These are phyloP conservation scores for Auxenochlorella pyrenoidosa DNA, from an alignment of 139 green algal species.

Conservation along the genomic window DNA sequence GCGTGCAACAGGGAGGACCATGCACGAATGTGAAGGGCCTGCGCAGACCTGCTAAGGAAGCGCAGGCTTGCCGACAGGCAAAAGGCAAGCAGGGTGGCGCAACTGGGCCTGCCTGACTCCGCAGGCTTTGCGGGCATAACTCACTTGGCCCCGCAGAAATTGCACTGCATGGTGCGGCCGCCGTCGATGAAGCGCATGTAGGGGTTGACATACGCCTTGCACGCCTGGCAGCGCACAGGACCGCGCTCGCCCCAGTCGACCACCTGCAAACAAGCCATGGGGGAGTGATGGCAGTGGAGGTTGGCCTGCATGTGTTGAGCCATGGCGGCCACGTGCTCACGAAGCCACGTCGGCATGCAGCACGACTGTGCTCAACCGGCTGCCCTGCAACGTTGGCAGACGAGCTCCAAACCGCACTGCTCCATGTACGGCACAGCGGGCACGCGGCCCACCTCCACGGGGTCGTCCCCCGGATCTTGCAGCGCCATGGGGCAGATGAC, in stretches of 20 bases:
- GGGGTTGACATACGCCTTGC: constrained; percentile 94
- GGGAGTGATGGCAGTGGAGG: neutral
- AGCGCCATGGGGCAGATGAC: constrained; percentile 88
- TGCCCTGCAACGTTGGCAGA: too few relatives aligned
- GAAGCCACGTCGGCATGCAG: too few relatives aligned
- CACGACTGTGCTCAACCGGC: neutral
- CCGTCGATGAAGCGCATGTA: constrained; percentile 79
- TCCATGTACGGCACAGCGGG: too few relatives aligned
- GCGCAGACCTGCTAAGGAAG: neutral
- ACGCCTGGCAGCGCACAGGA: constrained; percentile 82
- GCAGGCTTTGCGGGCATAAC: neutral
- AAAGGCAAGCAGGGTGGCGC: too few relatives aligned
- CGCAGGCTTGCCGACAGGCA: neutral
- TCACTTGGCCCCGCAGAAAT: constrained; percentile 72
- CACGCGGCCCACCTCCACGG: constrained; percentile 72
- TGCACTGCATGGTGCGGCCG: constrained; percentile 71
- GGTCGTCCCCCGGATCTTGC: constrained; percentile 76
- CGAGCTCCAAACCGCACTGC: too few relatives aligned
- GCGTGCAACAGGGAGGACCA: too few relatives aligned
- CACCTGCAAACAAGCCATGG: constrained; percentile 6
- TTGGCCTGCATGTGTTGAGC: neutral
- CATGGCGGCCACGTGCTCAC: too few relatives aligned
- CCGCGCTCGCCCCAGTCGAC: constrained; percentile 74
- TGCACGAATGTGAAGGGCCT: neutral
- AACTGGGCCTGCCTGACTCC: too few relatives aligned